phyloP scores from a whole-genome alignment of 192 early-diverging fungal species.

The Coemansia sp. region DNA sequence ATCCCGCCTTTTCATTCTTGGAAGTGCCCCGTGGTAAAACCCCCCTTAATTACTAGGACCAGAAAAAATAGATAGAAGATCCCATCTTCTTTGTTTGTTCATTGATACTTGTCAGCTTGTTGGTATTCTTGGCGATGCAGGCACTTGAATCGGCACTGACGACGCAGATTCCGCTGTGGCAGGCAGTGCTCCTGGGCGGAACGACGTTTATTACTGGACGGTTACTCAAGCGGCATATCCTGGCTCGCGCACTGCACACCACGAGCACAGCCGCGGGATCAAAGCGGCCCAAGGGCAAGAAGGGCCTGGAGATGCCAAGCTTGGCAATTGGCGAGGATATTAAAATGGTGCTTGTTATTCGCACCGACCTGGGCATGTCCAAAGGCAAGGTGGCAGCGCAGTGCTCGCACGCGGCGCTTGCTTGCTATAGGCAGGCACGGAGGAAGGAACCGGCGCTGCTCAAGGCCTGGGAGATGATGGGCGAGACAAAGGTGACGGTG shows the following conservation, averaged over 20 bases:
- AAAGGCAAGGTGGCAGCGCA: slow-evolving; percentile 95
- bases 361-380: slow-evolving; percentile 87
- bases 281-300: neutral
- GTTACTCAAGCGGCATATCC: slow-evolving; percentile 1
- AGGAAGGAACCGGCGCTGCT: slow-evolving; percentile 47
- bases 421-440: slow-evolving; percentile 61
- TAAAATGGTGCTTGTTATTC: slow-evolving; percentile 69
- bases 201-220: slow-evolving; percentile 14
- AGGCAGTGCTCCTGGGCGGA: slow-evolving; percentile 11
- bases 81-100: too few species aligned
- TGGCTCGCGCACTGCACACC: neutral
- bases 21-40: too few species aligned
- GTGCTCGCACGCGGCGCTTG: slow-evolving; percentile 89
- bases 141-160: slow-evolving; percentile 3
- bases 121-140: neutral
- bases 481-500: slow-evolving; percentile 82
- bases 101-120: too few species aligned
- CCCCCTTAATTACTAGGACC: too few species aligned
- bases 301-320: neutral
- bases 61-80: too few species aligned
- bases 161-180: slow-evolving; percentile 16
- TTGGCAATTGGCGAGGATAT: slow-evolving; percentile 11
- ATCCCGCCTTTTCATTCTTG: too few species aligned
- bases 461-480: slow-evolving; percentile 66
- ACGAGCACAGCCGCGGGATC: neutral